Base-by-base conservation (phyloP, 2,329 filamentous ascomycete genomes). In the Neonectria sp. region DNA sequence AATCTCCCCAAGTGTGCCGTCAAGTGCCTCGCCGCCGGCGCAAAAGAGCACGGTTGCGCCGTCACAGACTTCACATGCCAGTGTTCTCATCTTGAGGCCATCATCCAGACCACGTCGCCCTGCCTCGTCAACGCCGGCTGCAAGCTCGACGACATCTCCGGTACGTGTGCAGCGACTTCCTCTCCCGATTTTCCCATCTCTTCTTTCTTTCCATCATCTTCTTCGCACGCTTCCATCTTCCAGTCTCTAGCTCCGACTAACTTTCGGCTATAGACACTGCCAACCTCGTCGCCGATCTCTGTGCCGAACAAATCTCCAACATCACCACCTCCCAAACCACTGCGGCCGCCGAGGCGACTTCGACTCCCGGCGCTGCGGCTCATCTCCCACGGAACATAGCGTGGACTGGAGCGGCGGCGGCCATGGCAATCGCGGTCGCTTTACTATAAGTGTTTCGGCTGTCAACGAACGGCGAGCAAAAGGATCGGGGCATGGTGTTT, bases 1-100 rank as follows among this genome's bases (percentile, higher is more conserved):
- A 25, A 69, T 60, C 78, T 85, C 12, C 83, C 83, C 24, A 46
- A 71, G 6, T 85, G 83, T 73, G 80, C 83, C 13, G 70, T 78
- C 68, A 53, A 69, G 4, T 85, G 83, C 69, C 75, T 85, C 64
- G 69, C 75, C 43, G 59, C 71, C 7, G 79, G 75, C 12, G 77
- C 79, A 24, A 69, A 68, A 21, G 45, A 71, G 49, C 73, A 81
- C 43, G 77, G 78, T 65, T 85, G 83, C 76, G 63, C 52, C 3
- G 27, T 76, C 56, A 66, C 67, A 60, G 81, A 85, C 71, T 70
- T 78, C 49, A 68, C 60, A 15, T 85, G 83, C 76, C 79, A 80
- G 64, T 85, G 83, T 74, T 51, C 53, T 55, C 79, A 82, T 45
- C 65, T 80, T 21, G 71, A 78, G 40, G 71, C 74, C 46, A 78